phyloP scores from a whole-genome alignment of 768 basidiomycete species.

The Pleurotus citrinopileatus region DNA sequence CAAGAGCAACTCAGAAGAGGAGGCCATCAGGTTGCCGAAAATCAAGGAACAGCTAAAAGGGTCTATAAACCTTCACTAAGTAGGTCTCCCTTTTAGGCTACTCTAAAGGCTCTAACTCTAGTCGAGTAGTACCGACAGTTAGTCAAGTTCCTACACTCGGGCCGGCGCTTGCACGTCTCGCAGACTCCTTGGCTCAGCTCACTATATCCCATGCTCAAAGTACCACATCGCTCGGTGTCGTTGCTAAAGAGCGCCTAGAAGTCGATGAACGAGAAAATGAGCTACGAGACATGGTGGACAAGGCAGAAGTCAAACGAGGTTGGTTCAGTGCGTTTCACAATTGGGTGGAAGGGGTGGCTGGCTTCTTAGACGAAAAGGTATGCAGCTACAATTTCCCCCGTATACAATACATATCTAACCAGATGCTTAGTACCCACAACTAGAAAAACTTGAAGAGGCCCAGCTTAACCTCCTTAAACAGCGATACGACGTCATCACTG shows the following conservation, averaged over 20 bases:
- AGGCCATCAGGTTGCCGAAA: constrained; percentile 47
- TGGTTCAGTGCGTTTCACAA: constrained; percentile 81
- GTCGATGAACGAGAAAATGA: constrained; percentile 68
- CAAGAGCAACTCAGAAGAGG: constrained; percentile 78
- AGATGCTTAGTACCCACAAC: constrained; percentile 60
- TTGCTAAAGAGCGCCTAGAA: constrained; percentile 62
- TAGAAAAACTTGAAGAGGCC: constrained; percentile 79
- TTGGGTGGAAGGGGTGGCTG: constrained; percentile 79
- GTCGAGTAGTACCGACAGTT: constrained; percentile 56
- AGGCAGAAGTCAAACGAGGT: constrained; percentile 73
- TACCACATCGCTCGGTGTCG: constrained; percentile 48
- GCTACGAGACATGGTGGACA: constrained; percentile 70
- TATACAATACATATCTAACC: constrained; percentile 3
- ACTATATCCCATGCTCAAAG: constrained; percentile 68
- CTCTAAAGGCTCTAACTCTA: constrained; percentile 12
- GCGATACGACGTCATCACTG: constrained; percentile 61
- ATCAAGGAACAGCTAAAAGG: constrained; percentile 40
- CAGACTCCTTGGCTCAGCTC: constrained; percentile 55
- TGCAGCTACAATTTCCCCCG: constrained; percentile 3
- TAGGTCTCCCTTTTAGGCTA: constrained; percentile 27
- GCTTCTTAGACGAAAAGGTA: constrained; percentile 90
- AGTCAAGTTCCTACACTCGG: constrained; percentile 64
- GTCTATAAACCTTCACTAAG: constrained; percentile 73
- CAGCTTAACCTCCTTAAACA: constrained; percentile 72
- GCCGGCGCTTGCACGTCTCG: constrained; percentile 57